Percentiles rank a stretch among this genome's conserved stretches.
These are phyloP conservation scores for Chlamydomonas reinhardtii DNA, from an alignment of 163 green algal genomes.

Conservation along the genomic window DNA sequence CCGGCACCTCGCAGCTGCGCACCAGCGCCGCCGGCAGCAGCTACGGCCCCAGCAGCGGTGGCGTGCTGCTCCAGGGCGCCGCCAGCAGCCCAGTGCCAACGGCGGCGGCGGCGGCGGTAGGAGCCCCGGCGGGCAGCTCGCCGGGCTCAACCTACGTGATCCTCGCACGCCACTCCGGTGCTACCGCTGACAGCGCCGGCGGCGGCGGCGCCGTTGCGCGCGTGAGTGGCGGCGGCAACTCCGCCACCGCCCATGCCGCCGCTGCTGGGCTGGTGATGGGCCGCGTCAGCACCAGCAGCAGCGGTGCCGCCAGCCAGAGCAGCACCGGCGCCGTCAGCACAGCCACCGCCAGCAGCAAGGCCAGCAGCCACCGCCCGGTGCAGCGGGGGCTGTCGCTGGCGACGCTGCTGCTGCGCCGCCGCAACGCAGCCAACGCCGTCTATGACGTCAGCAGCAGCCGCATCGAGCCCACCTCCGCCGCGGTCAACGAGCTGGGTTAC, in stretches of 20 bases:
- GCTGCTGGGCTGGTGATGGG: neutral
- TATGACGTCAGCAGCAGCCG: conserved; percentile 21
- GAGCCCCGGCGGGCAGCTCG: neutral
- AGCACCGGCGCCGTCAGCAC: neutral
- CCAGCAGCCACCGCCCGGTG: neutral
- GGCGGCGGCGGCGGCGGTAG: too few species aligned
- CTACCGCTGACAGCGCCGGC: neutral
- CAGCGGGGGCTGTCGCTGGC: conserved; percentile 13
- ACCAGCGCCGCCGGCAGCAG: too few species aligned
- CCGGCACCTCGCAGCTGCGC: too few species aligned
- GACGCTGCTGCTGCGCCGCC: neutral
- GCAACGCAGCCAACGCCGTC: neutral
- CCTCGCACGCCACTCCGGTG: neutral
- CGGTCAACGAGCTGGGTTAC: conserved; percentile 25
- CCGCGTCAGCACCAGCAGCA: neutral
- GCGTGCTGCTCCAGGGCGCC: too few species aligned
- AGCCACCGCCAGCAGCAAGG: too few species aligned
- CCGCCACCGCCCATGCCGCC: neutral
- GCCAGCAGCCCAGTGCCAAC: neutral
- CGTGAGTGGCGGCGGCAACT: neutral
- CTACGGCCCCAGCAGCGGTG: neutral
- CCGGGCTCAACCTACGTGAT: neutral
- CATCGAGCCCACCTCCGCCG: conserved; percentile 23
- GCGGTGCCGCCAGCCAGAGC: neutral
- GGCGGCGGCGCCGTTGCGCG: neutral